Base-by-base conservation (phyloP, 2,329 filamentous ascomycete genomes). In the Colletotrichum salicis region DNA sequence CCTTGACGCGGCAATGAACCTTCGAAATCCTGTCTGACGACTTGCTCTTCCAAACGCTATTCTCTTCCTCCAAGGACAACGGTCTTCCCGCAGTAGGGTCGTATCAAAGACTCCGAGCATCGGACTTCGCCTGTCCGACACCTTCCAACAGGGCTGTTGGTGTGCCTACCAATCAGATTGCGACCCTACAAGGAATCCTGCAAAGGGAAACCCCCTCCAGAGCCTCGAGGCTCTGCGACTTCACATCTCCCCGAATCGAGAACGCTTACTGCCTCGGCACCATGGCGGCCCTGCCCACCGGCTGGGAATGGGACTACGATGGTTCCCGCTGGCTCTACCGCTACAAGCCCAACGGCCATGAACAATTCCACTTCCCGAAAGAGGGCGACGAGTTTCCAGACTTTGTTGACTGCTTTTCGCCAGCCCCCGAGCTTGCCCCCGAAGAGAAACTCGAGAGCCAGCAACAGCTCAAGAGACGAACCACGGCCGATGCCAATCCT, bases 261-360 rank as follows among this genome's bases (percentile, higher is more conserved):
- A 24, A 57, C 29, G 19, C 2, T 27, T 10, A 22, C 5, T 24
- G 12, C 12, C 62, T 4, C 33, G 29, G 11, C 37, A 72, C 27
- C 76, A 84, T 86, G 84, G 73, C 81, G 4, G 80, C 78, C 60
- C 84, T 90, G 37, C 87, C 87, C 2, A 80, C 83, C 8, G 86
- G 86, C 66, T 90, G 88, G 88, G 86, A 89, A 69, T 84, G 81
- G 76, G 88, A 90, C 77, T 89, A 90, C 75, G 88, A 90, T 74
- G 88, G 88, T 64, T 75, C 74, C 24, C 85, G 88, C 31, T 90
- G 88, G 88, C 86, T 89, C 79, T 90, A 88, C 77, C 84, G 84
- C 63, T 89, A 88, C 80, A 86, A 83, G 73, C 80, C 88, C 29
- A 89, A 85, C 10, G 88, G 88, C 11, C 80, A 86, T 45, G 79